phyloP scores from a whole-genome alignment of 129 eudicot genomes.

The Tagetes patula region DNA sequence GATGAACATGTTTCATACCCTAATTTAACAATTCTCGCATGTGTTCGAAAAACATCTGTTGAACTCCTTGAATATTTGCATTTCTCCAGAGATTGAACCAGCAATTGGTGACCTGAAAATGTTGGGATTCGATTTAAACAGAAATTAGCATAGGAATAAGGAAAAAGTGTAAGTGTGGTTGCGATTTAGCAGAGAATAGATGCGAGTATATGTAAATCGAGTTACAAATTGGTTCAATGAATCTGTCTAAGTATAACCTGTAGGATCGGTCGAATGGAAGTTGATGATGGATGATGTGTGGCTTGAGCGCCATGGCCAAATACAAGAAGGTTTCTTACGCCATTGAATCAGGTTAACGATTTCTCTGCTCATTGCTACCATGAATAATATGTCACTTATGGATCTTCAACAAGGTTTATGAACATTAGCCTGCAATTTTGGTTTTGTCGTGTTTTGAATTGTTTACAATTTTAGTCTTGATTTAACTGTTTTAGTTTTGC shows the following conservation, averaged over 20 bases:
- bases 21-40: constrained; percentile 53
- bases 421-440: too few species aligned
- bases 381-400: neutral
- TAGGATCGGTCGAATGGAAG: constrained; percentile 9
- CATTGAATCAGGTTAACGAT: constrained; percentile 16
- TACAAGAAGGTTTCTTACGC: constrained; percentile 14
- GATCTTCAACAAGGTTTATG: neutral
- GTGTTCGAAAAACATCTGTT: constrained; percentile 37
- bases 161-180: too few species aligned
- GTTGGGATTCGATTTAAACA: neutral
- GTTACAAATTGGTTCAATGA: neutral
- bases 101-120: constrained; percentile 47
- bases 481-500: too few species aligned
- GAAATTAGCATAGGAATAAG: too few species aligned
- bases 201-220: neutral
- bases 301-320: constrained; percentile 23
- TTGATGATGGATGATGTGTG: constrained; percentile 28
- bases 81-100: constrained; percentile 47
- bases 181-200: constrained; percentile 8
- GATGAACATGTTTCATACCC: constrained; percentile 51
- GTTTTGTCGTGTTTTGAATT: too few species aligned
- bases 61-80: constrained; percentile 43
- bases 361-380: constrained; percentile 10
- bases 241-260: constrained; percentile 22
- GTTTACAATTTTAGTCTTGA: too few species aligned